Evolutionary conservation across 2,329 filamentous ascomycete genomes (phyloP), one percentile per base, ranked within the genome.

Genomic region (Aschersonia sp.): DNA sequence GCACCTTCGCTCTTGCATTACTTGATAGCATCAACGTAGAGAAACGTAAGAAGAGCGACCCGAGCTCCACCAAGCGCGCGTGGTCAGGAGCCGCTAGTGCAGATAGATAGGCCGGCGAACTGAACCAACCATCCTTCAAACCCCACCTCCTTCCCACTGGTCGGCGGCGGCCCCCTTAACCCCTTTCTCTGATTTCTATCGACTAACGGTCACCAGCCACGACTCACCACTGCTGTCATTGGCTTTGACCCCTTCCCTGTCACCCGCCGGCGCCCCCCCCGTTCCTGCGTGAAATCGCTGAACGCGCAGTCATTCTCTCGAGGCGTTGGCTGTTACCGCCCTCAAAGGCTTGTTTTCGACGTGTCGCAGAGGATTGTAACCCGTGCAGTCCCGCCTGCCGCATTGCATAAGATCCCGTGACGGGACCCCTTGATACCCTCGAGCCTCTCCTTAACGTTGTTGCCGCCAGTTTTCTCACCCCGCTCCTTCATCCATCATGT

Each of bases 401-500:
- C 46, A 40, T 45, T 45, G 45, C 46, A 45, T 48, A 46, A 31
- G 28, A 47, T 46, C 46, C 48, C 47, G 44, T 48, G 44, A 46
- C 51, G 50, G 47, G 41, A 29, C 40, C 44, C 31, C 41, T 45
- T 32, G 12, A 47, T 31, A 30, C 9, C 45, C 38, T 43, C 45
- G 5, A 35, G 42, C 29, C 43, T 45, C 38, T 31, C 35, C 30
- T 51, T 43, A 31, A 32, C 50, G 30, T 53, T 38, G 31, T 31
- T 46, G 40, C 42, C 47, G 31, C 47, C 46, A 44, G 45, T 40
- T 43, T 43, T 44, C 47, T 32, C 46, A 44, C 48, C 47, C 48
- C 51, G 45, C 50, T 44, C 44, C 48, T 51, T 45, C 45, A 44
- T 44, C 38, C 56, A 66, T 57, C 60, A 78, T 78, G 74, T 78